Evolutionary conservation across 495 filamentous ascomycete genomes (phyloP).

Genomic region (Sphaerosporella brunnea): DNA sequence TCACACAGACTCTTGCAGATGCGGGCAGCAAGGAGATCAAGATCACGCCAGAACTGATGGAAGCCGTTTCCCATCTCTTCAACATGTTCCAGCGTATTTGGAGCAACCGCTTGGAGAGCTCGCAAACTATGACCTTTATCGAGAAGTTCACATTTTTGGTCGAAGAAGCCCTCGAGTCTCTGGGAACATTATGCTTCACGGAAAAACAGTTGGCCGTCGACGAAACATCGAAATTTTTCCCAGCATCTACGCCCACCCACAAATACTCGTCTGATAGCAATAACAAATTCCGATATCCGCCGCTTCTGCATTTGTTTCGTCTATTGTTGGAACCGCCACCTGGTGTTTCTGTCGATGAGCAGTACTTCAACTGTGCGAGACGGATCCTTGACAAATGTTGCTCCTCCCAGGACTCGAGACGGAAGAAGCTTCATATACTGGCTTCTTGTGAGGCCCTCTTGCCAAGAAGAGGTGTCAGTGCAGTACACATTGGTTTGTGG

Average conservation of each 20-base stretch:
- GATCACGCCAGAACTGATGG: conserved; percentile 62
- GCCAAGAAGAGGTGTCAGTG: conserved; percentile 13
- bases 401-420: conserved; percentile 29
- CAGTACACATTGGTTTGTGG: conserved; percentile 26
- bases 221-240: conserved; percentile 28
- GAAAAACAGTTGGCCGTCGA: conserved; percentile 48
- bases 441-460: conserved; percentile 17
- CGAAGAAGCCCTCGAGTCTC: conserved; percentile 39
- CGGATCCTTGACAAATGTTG: conserved; percentile 33
- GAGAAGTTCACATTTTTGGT: conserved; percentile 43
- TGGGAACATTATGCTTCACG: conserved; percentile 60
- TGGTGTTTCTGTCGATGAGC: conserved; percentile 31
- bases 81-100: conserved; percentile 51
- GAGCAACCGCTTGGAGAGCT: conserved; percentile 25
- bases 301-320: conserved; percentile 35
- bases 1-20: conserved; percentile 50
- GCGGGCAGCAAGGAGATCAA: conserved; percentile 83
- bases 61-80: conserved; percentile 55
- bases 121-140: conserved; percentile 34
- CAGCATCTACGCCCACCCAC: conserved; percentile 35
- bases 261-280: conserved; percentile 30
- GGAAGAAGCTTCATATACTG: conserved; percentile 23
- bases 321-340: conserved; percentile 31
- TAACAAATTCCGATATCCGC: conserved; percentile 27
- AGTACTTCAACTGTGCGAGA: conserved; percentile 29